phyloP scores from a whole-genome alignment of 1,284 basidiomycete genomes.

The Ceraceosorus bombacis region DNA sequence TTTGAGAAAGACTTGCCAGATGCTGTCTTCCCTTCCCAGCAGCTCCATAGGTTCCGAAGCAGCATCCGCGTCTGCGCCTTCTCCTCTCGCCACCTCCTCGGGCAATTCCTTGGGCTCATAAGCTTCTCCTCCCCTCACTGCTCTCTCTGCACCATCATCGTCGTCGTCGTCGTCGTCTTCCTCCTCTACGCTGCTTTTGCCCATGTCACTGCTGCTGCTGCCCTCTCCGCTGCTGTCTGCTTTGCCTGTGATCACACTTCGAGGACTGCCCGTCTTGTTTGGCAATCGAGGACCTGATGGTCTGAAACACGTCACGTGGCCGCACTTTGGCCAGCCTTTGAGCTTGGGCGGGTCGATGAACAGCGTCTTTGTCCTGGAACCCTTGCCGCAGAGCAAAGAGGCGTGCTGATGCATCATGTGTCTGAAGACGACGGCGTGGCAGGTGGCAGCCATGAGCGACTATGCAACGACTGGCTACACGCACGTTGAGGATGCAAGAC shows the following conservation, averaged over 20 bases:
- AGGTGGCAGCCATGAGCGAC: no score
- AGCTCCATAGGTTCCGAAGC: constrained; percentile 13
- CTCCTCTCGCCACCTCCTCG: background rate
- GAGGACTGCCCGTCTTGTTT: no score
- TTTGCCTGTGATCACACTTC: no score
- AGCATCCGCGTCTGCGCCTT: background rate
- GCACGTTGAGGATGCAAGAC: no score
- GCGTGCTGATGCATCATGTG: constrained; percentile 35
- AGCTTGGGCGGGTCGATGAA: constrained; percentile 30
- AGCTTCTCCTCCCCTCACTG: constrained; percentile 25
- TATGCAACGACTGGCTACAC: no score
- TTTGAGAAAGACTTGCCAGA: constrained; percentile 30
- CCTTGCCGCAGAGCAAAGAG: constrained; percentile 24
- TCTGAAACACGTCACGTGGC: constrained; percentile 3
- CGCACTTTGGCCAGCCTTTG: constrained; percentile 24
- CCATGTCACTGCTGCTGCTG: constrained; percentile 3
- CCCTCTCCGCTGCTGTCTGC: no score
- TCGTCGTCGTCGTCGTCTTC: constrained; percentile 12
- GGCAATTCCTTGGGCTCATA: constrained; percentile 18
- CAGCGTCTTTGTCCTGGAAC: constrained; percentile 24
- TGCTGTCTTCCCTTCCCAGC: constrained; percentile 27
- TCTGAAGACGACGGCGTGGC: constrained; percentile 4
- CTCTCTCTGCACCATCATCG: constrained; percentile 11
- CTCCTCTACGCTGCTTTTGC: constrained; percentile 21
- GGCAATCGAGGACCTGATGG: background rate